Evolutionary conservation across 768 basidiomycete species (phyloP).

Genomic region (Tremella mesenterica): DNA sequence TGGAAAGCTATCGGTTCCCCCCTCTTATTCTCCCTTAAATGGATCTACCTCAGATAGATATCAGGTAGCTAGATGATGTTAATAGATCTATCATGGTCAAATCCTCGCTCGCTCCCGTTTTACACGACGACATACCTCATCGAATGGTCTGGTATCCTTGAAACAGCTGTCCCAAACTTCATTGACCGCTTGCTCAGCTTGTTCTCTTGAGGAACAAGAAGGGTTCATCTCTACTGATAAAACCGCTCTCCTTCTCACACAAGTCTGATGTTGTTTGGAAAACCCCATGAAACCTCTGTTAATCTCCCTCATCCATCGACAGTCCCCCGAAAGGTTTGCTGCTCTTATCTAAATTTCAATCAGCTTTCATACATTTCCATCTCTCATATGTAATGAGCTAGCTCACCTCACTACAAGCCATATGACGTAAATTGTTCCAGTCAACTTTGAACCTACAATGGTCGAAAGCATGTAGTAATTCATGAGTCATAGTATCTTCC

Average conservation of each 20-base stretch:
- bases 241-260: conserved; percentile 78
- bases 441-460: conserved; percentile 89
- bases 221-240: conserved; percentile 74
- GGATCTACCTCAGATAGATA: too few relatives aligned
- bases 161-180: conserved; percentile 97
- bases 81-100: too few relatives aligned
- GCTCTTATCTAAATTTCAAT: conserved; percentile 70
- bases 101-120: too few relatives aligned
- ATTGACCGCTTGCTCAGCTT: conserved; percentile 83
- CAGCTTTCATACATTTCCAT: background rate
- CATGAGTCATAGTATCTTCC: conserved; percentile 89
- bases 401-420: conserved; percentile 91
- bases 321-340: conserved; percentile 88
- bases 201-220: conserved; percentile 61
- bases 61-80: too few relatives aligned
- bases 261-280: conserved; percentile 90
- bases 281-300: conserved; percentile 66
- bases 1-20: too few relatives aligned
- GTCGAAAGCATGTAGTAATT: conserved; percentile 91
- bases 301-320: conserved; percentile 73
- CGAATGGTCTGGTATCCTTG: conserved; percentile 89
- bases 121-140: conserved; percentile 57
- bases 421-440: conserved; percentile 81
- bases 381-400: too few relatives aligned
- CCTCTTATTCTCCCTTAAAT: too few relatives aligned